These are phyloP conservation scores for Mrakia blollopis DNA, from an alignment of 768 basidiomycete genomes.

Conservation along the genomic window DNA sequence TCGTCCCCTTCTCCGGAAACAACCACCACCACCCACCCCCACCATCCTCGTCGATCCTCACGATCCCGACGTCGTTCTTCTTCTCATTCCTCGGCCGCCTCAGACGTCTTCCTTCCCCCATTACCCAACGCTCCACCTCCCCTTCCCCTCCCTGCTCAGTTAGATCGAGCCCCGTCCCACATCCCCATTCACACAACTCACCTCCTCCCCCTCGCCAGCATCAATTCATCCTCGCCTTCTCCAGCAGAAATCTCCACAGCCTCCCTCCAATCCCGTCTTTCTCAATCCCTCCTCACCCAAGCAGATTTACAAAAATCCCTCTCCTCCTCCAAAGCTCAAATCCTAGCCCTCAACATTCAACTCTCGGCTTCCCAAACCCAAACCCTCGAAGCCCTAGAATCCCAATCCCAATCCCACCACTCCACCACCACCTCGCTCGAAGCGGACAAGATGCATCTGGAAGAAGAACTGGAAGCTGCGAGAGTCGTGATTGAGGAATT, in stretches of 20 bases:
- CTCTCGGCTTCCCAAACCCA: no score
- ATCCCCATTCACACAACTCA: slow-evolving; percentile 4
- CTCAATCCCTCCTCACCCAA: background rate
- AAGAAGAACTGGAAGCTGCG: background rate
- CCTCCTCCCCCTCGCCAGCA: background rate
- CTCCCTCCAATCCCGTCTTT: background rate
- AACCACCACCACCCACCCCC: no score
- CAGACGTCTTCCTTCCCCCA: background rate
- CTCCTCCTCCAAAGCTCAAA: background rate
- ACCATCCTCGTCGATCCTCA: background rate
- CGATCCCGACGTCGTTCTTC: background rate
- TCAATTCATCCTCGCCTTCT: background rate
- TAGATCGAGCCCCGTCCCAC: background rate
- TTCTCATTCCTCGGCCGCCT: background rate
- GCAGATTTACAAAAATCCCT: background rate
- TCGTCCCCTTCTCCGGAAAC: no score
- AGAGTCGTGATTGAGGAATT: background rate
- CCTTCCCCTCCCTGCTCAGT: background rate
- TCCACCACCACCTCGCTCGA: no score
- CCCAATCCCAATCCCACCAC: no score
- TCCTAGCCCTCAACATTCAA: no score
- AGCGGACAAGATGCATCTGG: no score
- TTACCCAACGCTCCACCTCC: background rate
- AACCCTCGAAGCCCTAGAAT: no score
- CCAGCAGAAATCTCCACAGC: background rate